phyloP scores from a whole-genome alignment of 805 yeast genomes.

The Kuraishia piskuri region DNA sequence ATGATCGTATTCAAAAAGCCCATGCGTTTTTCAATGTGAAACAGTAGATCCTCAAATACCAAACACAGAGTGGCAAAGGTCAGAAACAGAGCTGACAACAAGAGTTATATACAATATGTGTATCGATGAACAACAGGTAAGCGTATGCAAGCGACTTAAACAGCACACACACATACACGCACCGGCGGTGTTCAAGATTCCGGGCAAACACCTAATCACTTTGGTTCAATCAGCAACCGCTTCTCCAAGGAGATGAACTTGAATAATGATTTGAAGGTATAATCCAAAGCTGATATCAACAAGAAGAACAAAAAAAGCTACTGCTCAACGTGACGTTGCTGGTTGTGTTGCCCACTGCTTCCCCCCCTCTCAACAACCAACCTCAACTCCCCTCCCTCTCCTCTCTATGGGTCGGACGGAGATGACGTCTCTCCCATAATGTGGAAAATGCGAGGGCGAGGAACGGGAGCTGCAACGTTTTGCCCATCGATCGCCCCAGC shows the following conservation, averaged over 20 bases:
- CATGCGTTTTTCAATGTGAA: background rate
- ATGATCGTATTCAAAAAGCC: background rate
- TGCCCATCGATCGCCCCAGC: background rate
- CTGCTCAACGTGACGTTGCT: background rate
- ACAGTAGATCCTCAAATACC: background rate
- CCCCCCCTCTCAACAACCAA: background rate
- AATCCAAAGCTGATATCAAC: too few relatives aligned
- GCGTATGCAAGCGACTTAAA: background rate
- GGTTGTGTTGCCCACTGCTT: background rate
- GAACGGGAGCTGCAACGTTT: background rate
- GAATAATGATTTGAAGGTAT: background rate
- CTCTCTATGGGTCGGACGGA: background rate
- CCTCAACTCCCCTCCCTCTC: background rate
- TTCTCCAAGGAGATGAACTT: background rate
- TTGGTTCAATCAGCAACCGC: background rate
- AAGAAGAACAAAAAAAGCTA: background rate
- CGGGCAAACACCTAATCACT: background rate
- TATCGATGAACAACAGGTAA: background rate
- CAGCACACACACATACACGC: too few relatives aligned
- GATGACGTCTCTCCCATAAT: background rate
- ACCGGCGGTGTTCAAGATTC: background rate
- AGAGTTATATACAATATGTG: too few relatives aligned
- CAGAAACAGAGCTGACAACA: background rate
- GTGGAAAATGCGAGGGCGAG: background rate
- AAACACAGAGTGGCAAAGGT: background rate